phyloP scores from a whole-genome alignment of 257 asterid species.

The Paulownia fortunei region DNA sequence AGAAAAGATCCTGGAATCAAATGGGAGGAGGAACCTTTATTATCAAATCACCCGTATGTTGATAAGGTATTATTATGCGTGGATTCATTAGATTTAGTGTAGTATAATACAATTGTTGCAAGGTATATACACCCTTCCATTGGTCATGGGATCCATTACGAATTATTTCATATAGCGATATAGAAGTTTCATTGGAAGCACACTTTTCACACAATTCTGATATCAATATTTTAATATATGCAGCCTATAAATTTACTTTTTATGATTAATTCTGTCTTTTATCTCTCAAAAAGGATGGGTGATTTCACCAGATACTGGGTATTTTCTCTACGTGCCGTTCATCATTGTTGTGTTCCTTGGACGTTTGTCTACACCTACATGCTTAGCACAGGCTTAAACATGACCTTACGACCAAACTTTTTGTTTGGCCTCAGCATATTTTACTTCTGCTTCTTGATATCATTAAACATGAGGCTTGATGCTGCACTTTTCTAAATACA shows the following conservation, averaged over 20 bases:
- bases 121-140: neutral
- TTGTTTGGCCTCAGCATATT: neutral
- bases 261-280: neutral
- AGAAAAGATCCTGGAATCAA: conserved; percentile 85
- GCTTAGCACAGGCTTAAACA: neutral
- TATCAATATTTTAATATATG: neutral
- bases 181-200: conserved; percentile 9
- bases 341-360: conserved; percentile 4
- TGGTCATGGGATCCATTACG: neutral
- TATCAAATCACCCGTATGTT: conserved; percentile 93
- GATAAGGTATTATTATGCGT: conserved; percentile 63
- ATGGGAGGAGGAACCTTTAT: conserved; percentile 87
- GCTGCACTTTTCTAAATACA: neutral
- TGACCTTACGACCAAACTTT: neutral
- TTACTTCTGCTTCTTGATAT: neutral
- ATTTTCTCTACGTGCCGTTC: neutral
- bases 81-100: conserved; percentile 14
- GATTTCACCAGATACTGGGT: neutral
- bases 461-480: neutral
- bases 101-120: conserved; percentile 18
- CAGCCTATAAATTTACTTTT: conserved; percentile 3
- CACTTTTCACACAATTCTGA: neutral
- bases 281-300: neutral
- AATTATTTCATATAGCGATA: neutral
- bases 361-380: neutral